Conservation (phyloP, 108 stramenopile genomes). For the Pseudonitzschia pungens region DNA sequence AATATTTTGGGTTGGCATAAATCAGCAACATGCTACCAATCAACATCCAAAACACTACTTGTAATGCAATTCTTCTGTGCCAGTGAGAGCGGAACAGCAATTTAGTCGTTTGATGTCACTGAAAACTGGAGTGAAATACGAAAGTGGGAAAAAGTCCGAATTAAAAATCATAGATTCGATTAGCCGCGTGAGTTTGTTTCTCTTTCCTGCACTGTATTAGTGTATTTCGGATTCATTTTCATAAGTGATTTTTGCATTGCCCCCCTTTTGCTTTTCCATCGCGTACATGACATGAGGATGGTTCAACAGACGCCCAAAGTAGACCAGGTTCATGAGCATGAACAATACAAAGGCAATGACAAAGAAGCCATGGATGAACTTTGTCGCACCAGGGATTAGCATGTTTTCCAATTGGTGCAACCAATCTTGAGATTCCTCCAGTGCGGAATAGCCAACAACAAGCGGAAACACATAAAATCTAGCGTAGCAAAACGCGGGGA, state of each 20-base stretch:
- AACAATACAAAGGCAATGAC: slow-evolving; percentile 50
- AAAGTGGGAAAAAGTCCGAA: not conserved
- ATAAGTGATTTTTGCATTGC: not conserved
- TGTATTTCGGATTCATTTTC: not conserved
- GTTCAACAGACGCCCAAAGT: slow-evolving; percentile 53
- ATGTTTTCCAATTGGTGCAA: slow-evolving; percentile 78
- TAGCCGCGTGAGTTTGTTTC: not conserved
- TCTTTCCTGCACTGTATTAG: not conserved
- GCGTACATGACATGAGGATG: slow-evolving; percentile 56
- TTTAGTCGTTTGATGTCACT: no score
- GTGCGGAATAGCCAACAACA: slow-evolving; percentile 65
- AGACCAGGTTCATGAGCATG: slow-evolving; percentile 56
- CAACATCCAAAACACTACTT: no score
- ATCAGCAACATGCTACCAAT: no score
- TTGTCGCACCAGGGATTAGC: slow-evolving; percentile 54
- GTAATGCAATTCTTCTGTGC: no score
- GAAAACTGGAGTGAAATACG: no score
- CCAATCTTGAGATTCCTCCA: slow-evolving; percentile 69
- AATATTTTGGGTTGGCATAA: no score
- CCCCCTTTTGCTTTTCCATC: not conserved
- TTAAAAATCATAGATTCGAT: not conserved
- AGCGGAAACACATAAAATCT: slow-evolving; percentile 77
- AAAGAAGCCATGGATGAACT: slow-evolving; percentile 49
- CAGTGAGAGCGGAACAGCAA: no score
- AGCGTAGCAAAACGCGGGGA: slow-evolving; percentile 68